Base-by-base conservation (phyloP, 305 asterid genomes). In the Fraxinus xanthoxyloides region DNA sequence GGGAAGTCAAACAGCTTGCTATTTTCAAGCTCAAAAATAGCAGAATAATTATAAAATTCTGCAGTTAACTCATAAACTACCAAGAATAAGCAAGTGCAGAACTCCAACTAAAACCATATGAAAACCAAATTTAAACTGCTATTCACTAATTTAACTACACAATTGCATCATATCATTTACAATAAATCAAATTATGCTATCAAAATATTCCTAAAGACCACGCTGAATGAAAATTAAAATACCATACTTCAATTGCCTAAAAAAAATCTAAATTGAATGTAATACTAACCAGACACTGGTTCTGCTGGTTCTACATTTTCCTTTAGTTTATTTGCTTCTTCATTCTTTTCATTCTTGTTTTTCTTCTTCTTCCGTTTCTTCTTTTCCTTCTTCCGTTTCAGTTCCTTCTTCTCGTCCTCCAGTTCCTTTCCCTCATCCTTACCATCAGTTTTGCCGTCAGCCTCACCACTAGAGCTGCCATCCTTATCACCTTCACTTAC, bases 211-310 rank as follows among this genome's bases (percentile, higher is more conserved):
- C 75, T 40, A 23, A 70, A 77, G 26, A 79, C 61, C 59, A 78
- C 0, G 77, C 48, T n/a, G 23, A 72, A 43, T 23, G 26, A 75
- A 74, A 30, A 17, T 19, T 32, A 80, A 83, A 80, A 7, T 38
- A 72, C 46, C 76, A 30, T 72, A 75, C 59, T 19, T 30, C 80
- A 74, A 77, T 43, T 21, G 51, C 36, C 28, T 3, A 65, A 28
- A 24, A 72, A 80, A 31, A 51, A 80, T 32, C 40, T 15, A n/a
- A 78, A 82, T 78, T 19, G 72, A 77, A 54, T 21, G 38, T 35
- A 82, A 83, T 80, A 85, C 95, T 70, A 80, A 94, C 95, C 94
- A 75, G 87, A 82, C 48, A 76, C 80, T 30, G 83, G 35, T 75
- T 85, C 89, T 77, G 72, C 79, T 34, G 83, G 46, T 75, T 85